phyloP scores from a whole-genome alignment of 139 green algal genomes.

The Chlorella vulgaris region DNA sequence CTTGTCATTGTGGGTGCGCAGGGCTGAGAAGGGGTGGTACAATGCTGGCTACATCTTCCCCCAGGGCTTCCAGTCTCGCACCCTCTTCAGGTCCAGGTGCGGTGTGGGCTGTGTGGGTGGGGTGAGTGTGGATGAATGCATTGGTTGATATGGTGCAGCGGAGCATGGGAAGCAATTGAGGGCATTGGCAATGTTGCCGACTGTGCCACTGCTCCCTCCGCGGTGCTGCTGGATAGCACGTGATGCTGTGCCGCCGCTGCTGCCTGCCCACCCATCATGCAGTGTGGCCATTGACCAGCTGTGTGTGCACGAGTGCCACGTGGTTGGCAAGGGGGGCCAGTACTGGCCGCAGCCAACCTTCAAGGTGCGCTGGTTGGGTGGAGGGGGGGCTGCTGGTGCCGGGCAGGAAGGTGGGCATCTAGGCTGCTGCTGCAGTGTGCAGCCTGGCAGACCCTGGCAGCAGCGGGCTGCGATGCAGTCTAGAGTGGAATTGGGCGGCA shows the following conservation, averaged over 20 bases:
- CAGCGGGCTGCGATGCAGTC: too few relatives aligned
- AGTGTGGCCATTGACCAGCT: slow-evolving; percentile 63
- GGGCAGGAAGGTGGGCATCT: too few relatives aligned
- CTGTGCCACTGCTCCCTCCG: not conserved
- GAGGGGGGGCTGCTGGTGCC: not conserved
- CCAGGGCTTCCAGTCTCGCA: slow-evolving; percentile 78
- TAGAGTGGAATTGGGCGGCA: too few relatives aligned
- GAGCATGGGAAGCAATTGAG: too few relatives aligned
- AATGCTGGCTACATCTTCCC: slow-evolving; percentile 96
- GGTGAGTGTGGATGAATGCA: too few relatives aligned
- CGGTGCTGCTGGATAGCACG: not conserved
- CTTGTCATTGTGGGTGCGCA: too few relatives aligned
- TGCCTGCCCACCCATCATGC: not conserved
- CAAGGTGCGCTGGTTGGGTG: slow-evolving; percentile 48
- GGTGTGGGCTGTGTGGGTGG: slow-evolving; percentile 61
- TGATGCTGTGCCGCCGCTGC: not conserved
- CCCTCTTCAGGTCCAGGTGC: slow-evolving; percentile 72
- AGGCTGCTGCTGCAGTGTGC: too few relatives aligned
- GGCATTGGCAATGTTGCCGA: not conserved
- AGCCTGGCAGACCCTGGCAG: too few relatives aligned
- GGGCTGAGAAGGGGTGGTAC: slow-evolving; percentile 71
- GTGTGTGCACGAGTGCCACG: slow-evolving; percentile 81
- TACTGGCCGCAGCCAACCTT: slow-evolving; percentile 85
- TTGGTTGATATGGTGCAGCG: too few relatives aligned
- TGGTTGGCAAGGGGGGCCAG: slow-evolving; percentile 74